phyloP scores from a whole-genome alignment of 1,139 yeast species.

The Taiozyma sp. region DNA sequence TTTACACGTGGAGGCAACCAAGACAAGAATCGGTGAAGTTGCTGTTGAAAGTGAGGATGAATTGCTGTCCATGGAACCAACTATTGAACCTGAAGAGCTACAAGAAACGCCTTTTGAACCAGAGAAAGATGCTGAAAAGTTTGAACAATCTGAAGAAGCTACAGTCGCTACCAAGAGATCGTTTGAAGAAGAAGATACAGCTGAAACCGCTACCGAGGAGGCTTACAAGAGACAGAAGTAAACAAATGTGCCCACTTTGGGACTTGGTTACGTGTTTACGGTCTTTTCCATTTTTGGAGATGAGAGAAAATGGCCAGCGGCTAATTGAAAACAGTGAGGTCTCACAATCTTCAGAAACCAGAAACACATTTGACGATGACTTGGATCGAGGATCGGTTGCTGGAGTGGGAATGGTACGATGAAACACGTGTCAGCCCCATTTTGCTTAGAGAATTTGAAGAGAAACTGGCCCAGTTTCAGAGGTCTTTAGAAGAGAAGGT shows the following conservation, averaged over 20 bases:
- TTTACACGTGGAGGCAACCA: background rate
- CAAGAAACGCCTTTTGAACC: background rate
- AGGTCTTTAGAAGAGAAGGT: slow-evolving; percentile 9
- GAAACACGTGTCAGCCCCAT: background rate
- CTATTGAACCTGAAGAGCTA: background rate
- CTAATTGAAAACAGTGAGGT: background rate
- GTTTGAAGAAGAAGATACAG: background rate
- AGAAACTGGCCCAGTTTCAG: slow-evolving; percentile 1
- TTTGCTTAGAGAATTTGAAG: slow-evolving; percentile 1
- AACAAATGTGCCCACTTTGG: background rate
- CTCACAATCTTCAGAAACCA: background rate
- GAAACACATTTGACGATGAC: background rate
- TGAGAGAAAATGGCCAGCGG: background rate
- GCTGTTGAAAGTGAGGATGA: background rate
- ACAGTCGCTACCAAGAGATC: background rate
- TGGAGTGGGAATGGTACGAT: slow-evolving; percentile 3
- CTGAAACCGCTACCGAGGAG: background rate
- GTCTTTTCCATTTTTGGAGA: background rate
- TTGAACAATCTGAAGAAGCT: background rate
- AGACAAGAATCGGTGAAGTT: background rate
- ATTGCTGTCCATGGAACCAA: background rate
- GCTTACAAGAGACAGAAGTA: slow-evolving; percentile 5
- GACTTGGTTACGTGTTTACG: background rate
- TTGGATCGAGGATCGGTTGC: slow-evolving; percentile 1
- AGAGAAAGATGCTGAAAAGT: background rate